phyloP scores from a whole-genome alignment of 495 filamentous ascomycete genomes.

The Xylaria intraflava region DNA sequence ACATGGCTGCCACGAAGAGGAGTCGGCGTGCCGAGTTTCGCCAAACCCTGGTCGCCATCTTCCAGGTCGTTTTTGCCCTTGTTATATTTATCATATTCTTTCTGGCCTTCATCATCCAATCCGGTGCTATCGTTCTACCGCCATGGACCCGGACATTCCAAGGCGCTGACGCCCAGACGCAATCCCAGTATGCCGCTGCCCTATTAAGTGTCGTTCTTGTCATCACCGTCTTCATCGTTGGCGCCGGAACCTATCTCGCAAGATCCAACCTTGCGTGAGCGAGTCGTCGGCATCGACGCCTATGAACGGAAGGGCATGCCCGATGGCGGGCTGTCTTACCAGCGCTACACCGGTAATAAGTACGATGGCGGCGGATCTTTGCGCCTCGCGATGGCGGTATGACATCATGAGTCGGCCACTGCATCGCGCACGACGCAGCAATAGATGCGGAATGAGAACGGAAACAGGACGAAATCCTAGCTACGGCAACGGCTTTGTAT shows the following conservation, averaged over 20 bases:
- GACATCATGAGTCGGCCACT: constrained; percentile 8
- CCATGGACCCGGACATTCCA: constrained; percentile 25
- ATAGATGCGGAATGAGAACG: neutral
- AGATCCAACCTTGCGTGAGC: neutral
- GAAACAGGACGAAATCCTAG: neutral
- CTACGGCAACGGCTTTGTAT: neutral
- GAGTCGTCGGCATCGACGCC: neutral
- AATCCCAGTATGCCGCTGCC: constrained; percentile 13
- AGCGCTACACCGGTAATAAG: neutral
- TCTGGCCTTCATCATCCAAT: constrained; percentile 20
- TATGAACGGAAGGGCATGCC: neutral
- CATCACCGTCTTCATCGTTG: constrained; percentile 4
- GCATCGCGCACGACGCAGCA: neutral
- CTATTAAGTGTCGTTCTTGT: constrained; percentile 5
- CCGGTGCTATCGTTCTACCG: constrained; percentile 12
- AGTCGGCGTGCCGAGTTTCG: constrained; percentile 14
- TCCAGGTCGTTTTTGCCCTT: constrained; percentile 21
- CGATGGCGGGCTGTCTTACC: neutral
- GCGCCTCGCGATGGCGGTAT: neutral
- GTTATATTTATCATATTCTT: constrained; percentile 21
- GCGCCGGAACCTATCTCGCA: neutral
- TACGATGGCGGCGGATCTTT: neutral
- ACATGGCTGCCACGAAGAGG: neutral
- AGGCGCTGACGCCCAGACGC: constrained; percentile 13
- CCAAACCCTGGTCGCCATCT: constrained; percentile 8